phyloP scores from a whole-genome alignment of 305 asterid species.

The Fraxinus albicans region DNA sequence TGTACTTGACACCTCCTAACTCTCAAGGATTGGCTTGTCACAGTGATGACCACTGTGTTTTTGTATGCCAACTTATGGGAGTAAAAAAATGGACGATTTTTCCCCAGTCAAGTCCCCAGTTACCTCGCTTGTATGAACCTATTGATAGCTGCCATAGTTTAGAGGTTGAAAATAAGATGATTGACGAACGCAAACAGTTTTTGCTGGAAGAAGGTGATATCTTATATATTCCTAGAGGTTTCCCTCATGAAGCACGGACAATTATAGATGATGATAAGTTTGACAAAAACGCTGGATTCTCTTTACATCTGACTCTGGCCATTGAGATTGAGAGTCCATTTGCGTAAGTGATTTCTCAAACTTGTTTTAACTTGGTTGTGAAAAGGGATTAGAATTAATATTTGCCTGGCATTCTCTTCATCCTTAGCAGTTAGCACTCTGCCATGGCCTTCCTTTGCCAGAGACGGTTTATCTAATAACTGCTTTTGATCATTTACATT shows the following conservation, averaged over 20 bases:
- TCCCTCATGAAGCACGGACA: slow-evolving; percentile 71
- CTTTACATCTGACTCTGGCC: slow-evolving; percentile 80
- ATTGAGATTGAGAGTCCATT: slow-evolving; percentile 84
- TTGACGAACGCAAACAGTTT: slow-evolving; percentile 41
- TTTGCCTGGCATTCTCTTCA: background rate
- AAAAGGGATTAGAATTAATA: background rate
- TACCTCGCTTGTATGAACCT: slow-evolving; percentile 73
- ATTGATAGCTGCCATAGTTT: slow-evolving; percentile 21
- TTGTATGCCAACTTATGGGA: slow-evolving; percentile 80
- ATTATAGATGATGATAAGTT: slow-evolving; percentile 30
- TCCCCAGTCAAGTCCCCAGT: slow-evolving; percentile 37
- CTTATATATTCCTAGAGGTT: slow-evolving; percentile 79
- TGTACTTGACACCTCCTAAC: slow-evolving; percentile 75
- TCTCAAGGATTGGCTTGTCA: slow-evolving; percentile 85
- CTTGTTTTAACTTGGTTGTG: background rate
- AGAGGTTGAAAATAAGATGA: slow-evolving; percentile 26
- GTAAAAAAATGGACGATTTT: slow-evolving; percentile 59
- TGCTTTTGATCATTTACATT: background rate
- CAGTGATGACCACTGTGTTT: slow-evolving; percentile 81
- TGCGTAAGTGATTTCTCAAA: slow-evolving; percentile 52
- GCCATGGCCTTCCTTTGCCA: background rate
- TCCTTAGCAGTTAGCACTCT: background rate
- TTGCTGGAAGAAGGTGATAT: slow-evolving; percentile 73
- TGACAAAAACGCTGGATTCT: slow-evolving; percentile 37
- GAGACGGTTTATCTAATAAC: background rate